A percentile compares a stretch with the other conserved stretches of the same genome.
These are phyloP conservation scores for Actinidia polygama DNA, from an alignment of 179 eudicot species.

Conservation along the genomic window DNA sequence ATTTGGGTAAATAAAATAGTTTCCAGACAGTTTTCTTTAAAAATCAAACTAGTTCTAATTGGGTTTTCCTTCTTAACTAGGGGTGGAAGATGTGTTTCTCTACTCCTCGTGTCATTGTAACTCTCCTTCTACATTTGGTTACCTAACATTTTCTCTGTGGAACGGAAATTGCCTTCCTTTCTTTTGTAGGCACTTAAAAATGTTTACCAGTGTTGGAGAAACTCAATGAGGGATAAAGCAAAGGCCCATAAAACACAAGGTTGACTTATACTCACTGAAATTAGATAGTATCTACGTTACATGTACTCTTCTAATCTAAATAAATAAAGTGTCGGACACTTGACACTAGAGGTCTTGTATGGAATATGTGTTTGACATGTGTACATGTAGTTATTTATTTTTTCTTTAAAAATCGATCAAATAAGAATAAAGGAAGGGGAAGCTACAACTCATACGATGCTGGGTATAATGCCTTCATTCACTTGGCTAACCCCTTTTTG, in stretches of 20 bases:
- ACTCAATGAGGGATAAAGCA: not conserved
- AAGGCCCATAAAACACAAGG: not conserved
- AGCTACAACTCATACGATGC: too few species aligned
- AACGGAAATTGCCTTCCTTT: not conserved
- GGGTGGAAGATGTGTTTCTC: not conserved
- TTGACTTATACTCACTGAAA: not conserved
- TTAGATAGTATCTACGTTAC: not conserved
- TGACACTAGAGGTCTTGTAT: too few species aligned
- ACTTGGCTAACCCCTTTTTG: too few species aligned
- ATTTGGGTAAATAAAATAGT: not conserved
- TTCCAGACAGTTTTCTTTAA: not conserved
- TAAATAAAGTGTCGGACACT: too few species aligned
- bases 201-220: not conserved
- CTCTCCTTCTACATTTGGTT: not conserved
- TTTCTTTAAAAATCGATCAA: too few species aligned
- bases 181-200: not conserved
- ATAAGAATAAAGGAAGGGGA: too few species aligned
- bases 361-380: too few species aligned
- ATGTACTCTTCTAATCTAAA: too few species aligned
- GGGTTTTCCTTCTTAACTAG: not conserved
- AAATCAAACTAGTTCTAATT: not conserved
- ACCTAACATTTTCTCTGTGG: not conserved
- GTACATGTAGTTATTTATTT: too few species aligned
- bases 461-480: too few species aligned
- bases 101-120: not conserved